Evolutionary conservation across 1,139 yeast species (phyloP).

Genomic region (Pichia sp.): DNA sequence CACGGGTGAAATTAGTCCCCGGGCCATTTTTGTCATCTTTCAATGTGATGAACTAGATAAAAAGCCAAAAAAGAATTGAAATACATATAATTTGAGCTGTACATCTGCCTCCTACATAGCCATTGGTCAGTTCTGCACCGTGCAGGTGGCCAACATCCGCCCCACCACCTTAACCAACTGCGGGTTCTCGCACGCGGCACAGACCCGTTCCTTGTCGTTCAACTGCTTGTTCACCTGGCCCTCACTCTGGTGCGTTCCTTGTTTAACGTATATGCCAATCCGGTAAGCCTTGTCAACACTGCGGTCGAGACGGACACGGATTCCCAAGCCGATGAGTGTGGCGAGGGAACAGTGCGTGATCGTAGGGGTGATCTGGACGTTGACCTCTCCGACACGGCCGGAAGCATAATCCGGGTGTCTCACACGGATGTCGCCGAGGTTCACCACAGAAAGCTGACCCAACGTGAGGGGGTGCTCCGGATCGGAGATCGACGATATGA

Average conservation of each 20-base stretch:
- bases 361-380: slow-evolving; percentile 89
- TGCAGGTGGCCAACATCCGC: slow-evolving; percentile 84
- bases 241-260: slow-evolving; percentile 95
- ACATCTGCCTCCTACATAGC: too few relatives aligned
- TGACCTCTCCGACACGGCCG: slow-evolving; percentile 59
- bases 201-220: slow-evolving; percentile 95
- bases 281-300: slow-evolving; percentile 83
- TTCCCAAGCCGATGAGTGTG: slow-evolving; percentile 91
- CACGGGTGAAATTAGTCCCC: not conserved
- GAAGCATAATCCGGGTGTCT: slow-evolving; percentile 40
- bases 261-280: slow-evolving; percentile 72
- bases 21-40: too few relatives aligned
- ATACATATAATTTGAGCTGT: too few relatives aligned
- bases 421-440: slow-evolving; percentile 72
- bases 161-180: slow-evolving; percentile 84
- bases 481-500: slow-evolving; percentile 85
- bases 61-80: too few relatives aligned
- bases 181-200: slow-evolving; percentile 97
- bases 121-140: not conserved
- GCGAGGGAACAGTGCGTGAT: slow-evolving; percentile 97
- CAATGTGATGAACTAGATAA: too few relatives aligned
- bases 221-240: slow-evolving; percentile 93
- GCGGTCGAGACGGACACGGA: slow-evolving; percentile 85
- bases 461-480: slow-evolving; percentile 97
- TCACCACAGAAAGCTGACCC: slow-evolving; percentile 93